Conservation (phyloP, 1,284 basidiomycete genomes). For the Trametes hirsuta region DNA sequence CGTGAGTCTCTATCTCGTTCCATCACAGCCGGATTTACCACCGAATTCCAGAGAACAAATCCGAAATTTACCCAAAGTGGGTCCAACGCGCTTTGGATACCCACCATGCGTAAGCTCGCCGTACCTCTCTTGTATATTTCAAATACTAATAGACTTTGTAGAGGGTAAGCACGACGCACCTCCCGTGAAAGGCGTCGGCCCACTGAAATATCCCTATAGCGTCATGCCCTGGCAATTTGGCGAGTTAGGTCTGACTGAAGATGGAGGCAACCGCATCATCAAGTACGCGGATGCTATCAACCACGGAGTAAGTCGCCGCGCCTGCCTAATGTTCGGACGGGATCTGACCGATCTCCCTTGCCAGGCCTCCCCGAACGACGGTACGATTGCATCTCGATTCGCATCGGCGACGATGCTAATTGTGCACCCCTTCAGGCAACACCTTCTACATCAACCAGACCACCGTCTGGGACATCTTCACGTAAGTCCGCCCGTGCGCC, state of each 20-base stretch:
- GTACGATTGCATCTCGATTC: conserved; percentile 33
- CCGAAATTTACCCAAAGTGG: conserved; percentile 53
- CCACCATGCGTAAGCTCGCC: conserved; percentile 49
- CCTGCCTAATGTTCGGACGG: conserved; percentile 3
- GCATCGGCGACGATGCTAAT: conserved; percentile 10
- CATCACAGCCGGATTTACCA: too few species aligned
- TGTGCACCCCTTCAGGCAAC: conserved; percentile 30
- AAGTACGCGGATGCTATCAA: conserved; percentile 58
- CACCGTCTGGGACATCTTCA: conserved; percentile 53
- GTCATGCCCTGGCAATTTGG: conserved; percentile 67
- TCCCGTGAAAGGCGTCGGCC: too few species aligned
- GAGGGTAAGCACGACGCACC: conserved; percentile 16
- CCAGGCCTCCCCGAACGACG: conserved; percentile 58
- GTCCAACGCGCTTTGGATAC: conserved; percentile 51
- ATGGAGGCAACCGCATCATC: conserved; percentile 53
- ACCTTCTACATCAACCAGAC: conserved; percentile 59
- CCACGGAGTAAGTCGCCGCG: conserved; percentile 40
- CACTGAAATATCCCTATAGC: conserved; percentile 29
- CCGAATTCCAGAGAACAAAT: conserved; percentile 49
- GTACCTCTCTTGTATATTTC: not conserved
- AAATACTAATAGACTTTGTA: not conserved
- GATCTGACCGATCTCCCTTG: conserved; percentile 12
- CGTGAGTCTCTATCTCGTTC: conserved; percentile 32
- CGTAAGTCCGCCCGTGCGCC: conserved; percentile 37
- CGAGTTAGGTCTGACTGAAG: conserved; percentile 50